Evolutionary conservation across 257 asterid species (phyloP).

Genomic region (Ocimum tenuiflorum): DNA sequence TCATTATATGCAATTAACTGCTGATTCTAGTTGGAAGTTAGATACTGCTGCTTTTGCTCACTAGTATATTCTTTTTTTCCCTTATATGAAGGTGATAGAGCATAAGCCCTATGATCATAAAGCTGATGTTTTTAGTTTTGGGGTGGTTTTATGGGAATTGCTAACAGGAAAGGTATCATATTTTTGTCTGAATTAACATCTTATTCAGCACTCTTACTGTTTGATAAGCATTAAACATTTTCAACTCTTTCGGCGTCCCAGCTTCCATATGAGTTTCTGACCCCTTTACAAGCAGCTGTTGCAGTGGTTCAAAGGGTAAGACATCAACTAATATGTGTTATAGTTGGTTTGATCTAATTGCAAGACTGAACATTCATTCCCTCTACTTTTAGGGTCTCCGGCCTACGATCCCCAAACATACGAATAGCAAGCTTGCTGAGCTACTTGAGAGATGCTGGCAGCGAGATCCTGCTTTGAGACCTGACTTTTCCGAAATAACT

Average conservation of each 20-base stretch:
- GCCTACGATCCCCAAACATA: constrained; percentile 75
- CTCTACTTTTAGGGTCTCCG: constrained; percentile 60
- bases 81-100: constrained; percentile 67
- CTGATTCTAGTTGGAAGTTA: constrained; percentile 8
- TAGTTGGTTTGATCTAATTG: neutral
- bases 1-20: neutral
- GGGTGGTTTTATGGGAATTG: constrained; percentile 86
- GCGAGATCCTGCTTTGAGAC: constrained; percentile 71
- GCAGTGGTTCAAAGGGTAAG: constrained; percentile 94
- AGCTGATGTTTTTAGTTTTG: constrained; percentile 91
- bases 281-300: constrained; percentile 95
- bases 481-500: constrained; percentile 72
- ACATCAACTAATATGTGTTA: constrained; percentile 5
- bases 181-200: neutral
- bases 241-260: constrained; percentile 24
- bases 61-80: constrained; percentile 4
- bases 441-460: constrained; percentile 95
- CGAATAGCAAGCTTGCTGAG: constrained; percentile 63
- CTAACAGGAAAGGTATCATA: constrained; percentile 78
- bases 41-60: constrained; percentile 13
- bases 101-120: constrained; percentile 91
- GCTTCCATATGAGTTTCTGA: constrained; percentile 86
- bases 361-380: neutral
- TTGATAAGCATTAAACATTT: neutral
- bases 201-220: neutral